These are phyloP conservation scores for Pleurotus pulmonarius DNA, from an alignment of 768 basidiomycete genomes.

Conservation along the genomic window DNA sequence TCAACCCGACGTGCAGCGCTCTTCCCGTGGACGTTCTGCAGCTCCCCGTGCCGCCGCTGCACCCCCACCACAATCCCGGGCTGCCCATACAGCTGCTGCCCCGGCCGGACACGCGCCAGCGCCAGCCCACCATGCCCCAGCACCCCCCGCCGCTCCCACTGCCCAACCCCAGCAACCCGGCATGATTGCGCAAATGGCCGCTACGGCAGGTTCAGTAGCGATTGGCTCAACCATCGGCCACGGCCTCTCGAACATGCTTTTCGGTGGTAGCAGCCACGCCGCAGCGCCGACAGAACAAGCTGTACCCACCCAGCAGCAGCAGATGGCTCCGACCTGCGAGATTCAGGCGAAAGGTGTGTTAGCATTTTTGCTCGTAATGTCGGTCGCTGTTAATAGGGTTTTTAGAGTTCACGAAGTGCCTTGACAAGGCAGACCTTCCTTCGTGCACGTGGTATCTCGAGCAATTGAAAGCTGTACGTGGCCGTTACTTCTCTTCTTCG, in stretches of 20 bases:
- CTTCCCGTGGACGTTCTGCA: constrained; percentile 71
- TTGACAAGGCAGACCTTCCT: constrained; percentile 76
- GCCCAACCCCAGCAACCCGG: constrained; percentile 57
- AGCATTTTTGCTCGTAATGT: background rate
- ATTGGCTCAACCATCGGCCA: constrained; percentile 87
- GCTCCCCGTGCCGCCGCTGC: constrained; percentile 41
- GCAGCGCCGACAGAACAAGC: constrained; percentile 45
- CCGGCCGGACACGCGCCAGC: constrained; percentile 41
- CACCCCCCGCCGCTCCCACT: constrained; percentile 39
- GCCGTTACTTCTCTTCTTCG: background rate
- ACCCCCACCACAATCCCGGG: constrained; percentile 41
- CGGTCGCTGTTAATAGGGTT: background rate
- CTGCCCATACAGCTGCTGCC: constrained; percentile 49
- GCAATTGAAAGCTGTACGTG: constrained; percentile 80
- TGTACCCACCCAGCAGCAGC: constrained; percentile 45
- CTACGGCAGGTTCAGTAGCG: constrained; percentile 87
- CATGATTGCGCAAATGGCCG: constrained; percentile 81
- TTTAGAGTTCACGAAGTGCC: constrained; percentile 78
- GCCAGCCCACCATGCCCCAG: constrained; percentile 34
- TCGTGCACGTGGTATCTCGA: constrained; percentile 87
- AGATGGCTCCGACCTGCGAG: constrained; percentile 59
- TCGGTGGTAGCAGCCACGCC: constrained; percentile 59
- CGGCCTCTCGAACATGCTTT: constrained; percentile 87
- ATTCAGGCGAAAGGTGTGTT: constrained; percentile 73
- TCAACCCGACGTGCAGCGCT: constrained; percentile 44